These are phyloP conservation scores for Vachellia collinsii DNA, from an alignment of 306 rosid species.

Conservation along the genomic window DNA sequence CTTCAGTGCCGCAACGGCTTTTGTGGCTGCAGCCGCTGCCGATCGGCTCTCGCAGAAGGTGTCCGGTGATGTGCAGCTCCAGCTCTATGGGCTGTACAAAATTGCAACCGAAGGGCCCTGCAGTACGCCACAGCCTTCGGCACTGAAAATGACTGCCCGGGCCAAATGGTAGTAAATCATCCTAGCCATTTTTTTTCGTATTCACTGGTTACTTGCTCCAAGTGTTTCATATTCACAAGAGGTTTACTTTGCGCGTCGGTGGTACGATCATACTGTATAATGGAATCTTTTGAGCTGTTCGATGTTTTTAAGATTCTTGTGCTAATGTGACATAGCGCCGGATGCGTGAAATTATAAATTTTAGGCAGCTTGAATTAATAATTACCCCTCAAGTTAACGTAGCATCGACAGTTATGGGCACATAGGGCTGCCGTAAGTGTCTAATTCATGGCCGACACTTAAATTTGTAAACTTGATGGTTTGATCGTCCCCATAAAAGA, in stretches of 20 bases:
- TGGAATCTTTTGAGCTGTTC: slow-evolving; percentile 28
- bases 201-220: neutral
- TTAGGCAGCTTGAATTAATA: neutral
- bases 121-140: slow-evolving; percentile 81
- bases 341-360: neutral
- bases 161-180: slow-evolving; percentile 77
- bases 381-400: neutral
- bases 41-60: slow-evolving; percentile 90
- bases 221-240: neutral
- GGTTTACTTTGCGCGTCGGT: neutral
- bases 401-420: slow-evolving; percentile 22
- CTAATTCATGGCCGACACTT: neutral
- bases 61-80: slow-evolving; percentile 71
- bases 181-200: slow-evolving; percentile 11
- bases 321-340: neutral
- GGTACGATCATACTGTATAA: slow-evolving; percentile 3
- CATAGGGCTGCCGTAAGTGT: neutral
- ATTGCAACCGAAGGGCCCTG: slow-evolving; percentile 99
- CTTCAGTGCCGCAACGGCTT: slow-evolving; percentile 91
- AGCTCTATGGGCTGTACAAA: slow-evolving; percentile 89
- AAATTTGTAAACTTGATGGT: neutral
- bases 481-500: neutral
- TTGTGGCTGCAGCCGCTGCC: slow-evolving; percentile 86
- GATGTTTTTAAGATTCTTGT: neutral
- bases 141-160: slow-evolving; percentile 92